phyloP scores from a whole-genome alignment of 192 early-diverging fungal genomes.

The Bifiguratus adelaidae region DNA sequence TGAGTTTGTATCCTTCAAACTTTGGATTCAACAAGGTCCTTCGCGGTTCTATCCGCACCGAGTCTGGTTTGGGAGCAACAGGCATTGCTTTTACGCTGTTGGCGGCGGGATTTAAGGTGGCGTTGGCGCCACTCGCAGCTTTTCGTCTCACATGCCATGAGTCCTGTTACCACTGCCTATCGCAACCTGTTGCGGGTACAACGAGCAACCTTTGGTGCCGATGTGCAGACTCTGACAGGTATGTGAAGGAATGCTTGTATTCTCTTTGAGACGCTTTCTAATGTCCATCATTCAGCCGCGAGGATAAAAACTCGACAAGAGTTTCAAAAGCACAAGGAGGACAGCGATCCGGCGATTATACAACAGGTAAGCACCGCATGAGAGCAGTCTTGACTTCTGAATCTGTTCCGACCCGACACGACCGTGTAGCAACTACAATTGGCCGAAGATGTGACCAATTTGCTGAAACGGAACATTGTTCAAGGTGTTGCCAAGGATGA shows the following conservation, averaged over 20 bases:
- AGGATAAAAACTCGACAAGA: neutral
- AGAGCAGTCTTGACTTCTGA: too few relatives aligned
- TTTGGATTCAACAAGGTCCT: conserved; percentile 43
- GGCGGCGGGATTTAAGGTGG: too few relatives aligned
- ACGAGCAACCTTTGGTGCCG: neutral
- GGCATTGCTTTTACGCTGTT: too few relatives aligned
- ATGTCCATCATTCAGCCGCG: neutral
- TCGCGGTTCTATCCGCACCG: too few relatives aligned
- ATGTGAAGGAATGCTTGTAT: neutral
- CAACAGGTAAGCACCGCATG: too few relatives aligned
- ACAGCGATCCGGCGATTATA: neutral
- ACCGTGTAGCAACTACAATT: neutral
- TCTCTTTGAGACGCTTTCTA: neutral
- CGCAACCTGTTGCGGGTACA: neutral
- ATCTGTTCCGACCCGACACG: too few relatives aligned
- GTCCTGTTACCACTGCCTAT: neutral
- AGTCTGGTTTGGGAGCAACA: too few relatives aligned
- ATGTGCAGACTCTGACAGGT: too few relatives aligned
- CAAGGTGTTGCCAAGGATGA: neutral
- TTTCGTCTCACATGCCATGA: too few relatives aligned
- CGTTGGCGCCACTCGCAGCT: too few relatives aligned
- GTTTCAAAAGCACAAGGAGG: neutral
- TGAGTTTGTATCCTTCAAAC: conserved; percentile 68
- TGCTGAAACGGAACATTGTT: neutral
- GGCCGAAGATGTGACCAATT: neutral